Evolutionary conservation across 441 rosid genomes (phyloP), one percentile per base, ranked within the genome.

Genomic region (Corymbia citriodora): DNA sequence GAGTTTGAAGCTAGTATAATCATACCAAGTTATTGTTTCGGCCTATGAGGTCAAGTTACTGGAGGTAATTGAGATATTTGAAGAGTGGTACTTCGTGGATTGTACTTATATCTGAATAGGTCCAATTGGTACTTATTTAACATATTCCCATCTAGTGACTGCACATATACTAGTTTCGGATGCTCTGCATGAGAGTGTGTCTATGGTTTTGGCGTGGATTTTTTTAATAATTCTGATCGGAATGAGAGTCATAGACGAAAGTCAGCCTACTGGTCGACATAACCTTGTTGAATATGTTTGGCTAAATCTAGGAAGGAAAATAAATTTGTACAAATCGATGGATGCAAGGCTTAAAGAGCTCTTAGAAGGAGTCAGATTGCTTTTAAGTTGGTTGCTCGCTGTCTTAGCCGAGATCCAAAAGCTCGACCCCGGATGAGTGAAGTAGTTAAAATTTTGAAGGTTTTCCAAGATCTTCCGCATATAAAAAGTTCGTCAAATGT

Each of bases 331-430:
- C 88, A 70, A 93, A 19, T 72, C 93, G 88, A 89, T 94, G 13
- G 95, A 94, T 53, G 94, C 95, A 15, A 94, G 94, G 3, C 94
- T 93, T 7, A 94, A 93, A 93, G 89, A 94, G 55, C 88, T 91
- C 33, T 88, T 90, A 15, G 89, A 59, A 65, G 92, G 89, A 8
- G 93, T 92, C 94, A 93, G 88, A 93, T 90, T 89, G 93, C 94
- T 17, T 89, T 90, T 45, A 94, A 94, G 55, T 90, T 93, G n/a
- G 92, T 94, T 45, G 85, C 92, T 36, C 92, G 81, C 72, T 92
- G 92, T 91, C 94, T 93, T 33, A 92, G 93, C 91, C 92, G 91
- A 36, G 95, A 94, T 61, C 93, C 92, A 29, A 93, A 93, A 89
- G 92, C 91, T 89, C 70, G 92, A 53, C 95, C 95, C 31, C 90